Percentiles rank a stretch among this genome's conserved stretches.
These are phyloP conservation scores for Asterochloris sp. DNA, from an alignment of 139 green algal genomes.

Conservation along the genomic window DNA sequence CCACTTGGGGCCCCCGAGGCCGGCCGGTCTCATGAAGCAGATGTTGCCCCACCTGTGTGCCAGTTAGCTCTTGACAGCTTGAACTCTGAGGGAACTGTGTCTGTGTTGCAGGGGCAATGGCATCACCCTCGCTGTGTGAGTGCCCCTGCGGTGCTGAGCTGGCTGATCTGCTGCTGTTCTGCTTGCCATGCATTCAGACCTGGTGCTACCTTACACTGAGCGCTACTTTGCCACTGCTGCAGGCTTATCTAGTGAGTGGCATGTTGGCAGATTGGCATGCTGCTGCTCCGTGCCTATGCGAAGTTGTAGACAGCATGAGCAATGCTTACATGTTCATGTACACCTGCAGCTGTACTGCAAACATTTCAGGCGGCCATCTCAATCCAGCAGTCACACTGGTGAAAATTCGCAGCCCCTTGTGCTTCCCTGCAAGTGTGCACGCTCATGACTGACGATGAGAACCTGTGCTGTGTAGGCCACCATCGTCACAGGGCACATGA, in stretches of 20 bases:
- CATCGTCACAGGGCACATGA: conserved; percentile 19
- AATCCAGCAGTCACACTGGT: conserved; percentile 64
- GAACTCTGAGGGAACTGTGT: neutral
- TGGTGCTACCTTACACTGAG: neutral
- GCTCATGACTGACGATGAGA: too few species aligned
- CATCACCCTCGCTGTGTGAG: conserved; percentile 9
- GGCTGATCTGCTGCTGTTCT: neutral
- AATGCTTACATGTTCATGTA: too few species aligned
- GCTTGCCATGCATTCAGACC: neutral
- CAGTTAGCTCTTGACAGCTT: neutral
- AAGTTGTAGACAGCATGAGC: too few species aligned
- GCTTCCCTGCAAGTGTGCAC: too few species aligned
- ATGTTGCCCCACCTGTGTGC: neutral
- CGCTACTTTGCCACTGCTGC: neutral
- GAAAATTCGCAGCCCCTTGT: too few species aligned
- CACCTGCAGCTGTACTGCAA: conserved; percentile 36
- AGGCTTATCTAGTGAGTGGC: conserved; percentile 2
- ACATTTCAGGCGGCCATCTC: conserved; percentile 62
- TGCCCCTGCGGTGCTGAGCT: neutral
- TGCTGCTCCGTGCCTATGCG: too few species aligned
- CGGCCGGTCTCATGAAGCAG: neutral
- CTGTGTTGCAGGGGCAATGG: conserved; percentile 11
- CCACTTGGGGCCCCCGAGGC: too few species aligned
- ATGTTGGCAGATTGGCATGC: neutral
- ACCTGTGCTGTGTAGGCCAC: neutral